A percentile compares a stretch with the other conserved stretches of the same genome.
phyloP scores from a whole-genome alignment of 1,139 yeast genomes.

The Pneumocystis oryctolagi region DNA sequence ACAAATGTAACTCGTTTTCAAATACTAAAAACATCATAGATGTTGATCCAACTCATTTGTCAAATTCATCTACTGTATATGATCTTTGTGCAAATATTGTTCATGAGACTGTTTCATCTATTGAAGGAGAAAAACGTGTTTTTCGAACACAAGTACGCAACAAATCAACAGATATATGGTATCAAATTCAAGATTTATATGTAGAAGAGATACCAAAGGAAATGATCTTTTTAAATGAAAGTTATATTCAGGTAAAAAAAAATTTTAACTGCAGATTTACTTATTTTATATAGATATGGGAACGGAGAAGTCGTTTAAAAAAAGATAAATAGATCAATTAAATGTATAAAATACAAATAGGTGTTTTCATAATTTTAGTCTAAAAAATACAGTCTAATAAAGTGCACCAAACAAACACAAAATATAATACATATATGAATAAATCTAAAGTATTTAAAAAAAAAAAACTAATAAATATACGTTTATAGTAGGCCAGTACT shows the following conservation, averaged over 20 bases:
- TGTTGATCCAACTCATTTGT: conserved; percentile 9
- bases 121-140: conserved; percentile 19
- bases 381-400: too few species aligned
- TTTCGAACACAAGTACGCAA: conserved; percentile 44
- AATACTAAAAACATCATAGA: conserved; percentile 2
- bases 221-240: conserved; percentile 46
- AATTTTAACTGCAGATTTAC: neutral
- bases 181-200: conserved; percentile 39
- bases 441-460: too few species aligned
- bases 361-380: too few species aligned
- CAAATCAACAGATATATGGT: conserved; percentile 36
- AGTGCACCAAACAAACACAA: too few species aligned
- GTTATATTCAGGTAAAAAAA: conserved; percentile 35
- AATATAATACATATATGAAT: too few species aligned
- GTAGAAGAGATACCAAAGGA: conserved; percentile 39
- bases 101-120: conserved; percentile 26
- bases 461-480: too few species aligned
- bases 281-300: neutral
- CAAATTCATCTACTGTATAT: conserved; percentile 25
- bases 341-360: too few species aligned
- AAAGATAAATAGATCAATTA: too few species aligned
- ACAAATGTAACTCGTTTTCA: neutral
- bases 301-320: too few species aligned
- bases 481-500: too few species aligned
- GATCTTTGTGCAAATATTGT: conserved; percentile 38